Evolutionary conservation across 768 basidiomycete species (phyloP).

Genomic region (Boletus pseudo-olivaceus): DNA sequence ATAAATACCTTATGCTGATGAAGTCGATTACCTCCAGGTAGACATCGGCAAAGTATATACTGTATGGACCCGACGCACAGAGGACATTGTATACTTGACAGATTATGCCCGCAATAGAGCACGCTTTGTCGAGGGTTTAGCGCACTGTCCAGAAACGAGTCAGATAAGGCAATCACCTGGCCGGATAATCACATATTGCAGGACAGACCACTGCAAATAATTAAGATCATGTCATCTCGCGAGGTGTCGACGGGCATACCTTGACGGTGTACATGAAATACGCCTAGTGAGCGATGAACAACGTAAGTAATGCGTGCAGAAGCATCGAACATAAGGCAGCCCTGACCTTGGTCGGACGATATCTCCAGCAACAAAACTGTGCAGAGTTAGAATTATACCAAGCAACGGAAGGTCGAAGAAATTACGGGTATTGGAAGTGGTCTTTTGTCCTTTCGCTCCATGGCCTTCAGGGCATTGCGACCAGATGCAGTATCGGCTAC

Average conservation of each 20-base stretch:
- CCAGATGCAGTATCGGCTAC: conserved; percentile 67
- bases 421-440: conserved; percentile 65
- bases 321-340: not conserved
- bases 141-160: not conserved
- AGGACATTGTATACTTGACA: conserved; percentile 67
- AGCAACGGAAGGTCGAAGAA: conserved; percentile 8
- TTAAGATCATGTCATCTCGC: not conserved
- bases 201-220: conserved; percentile 65
- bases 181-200: conserved; percentile 84
- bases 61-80: conserved; percentile 62
- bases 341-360: conserved; percentile 71
- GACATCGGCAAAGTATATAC: conserved; percentile 57
- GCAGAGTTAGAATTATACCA: not conserved
- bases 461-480: conserved; percentile 61
- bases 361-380: conserved; percentile 80
- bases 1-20: conserved; percentile 68
- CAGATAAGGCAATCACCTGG: conserved; percentile 34
- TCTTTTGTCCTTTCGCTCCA: conserved; percentile 76
- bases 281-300: conserved; percentile 37
- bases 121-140: conserved; percentile 14
- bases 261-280: conserved; percentile 91
- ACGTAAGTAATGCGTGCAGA: conserved; percentile 3
- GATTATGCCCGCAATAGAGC: conserved; percentile 74
- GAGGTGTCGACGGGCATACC: conserved; percentile 36
- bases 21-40: conserved; percentile 76